phyloP scores from a whole-genome alignment of 371 early-diverging fungal species.

The Dichotomocladium elegans region DNA sequence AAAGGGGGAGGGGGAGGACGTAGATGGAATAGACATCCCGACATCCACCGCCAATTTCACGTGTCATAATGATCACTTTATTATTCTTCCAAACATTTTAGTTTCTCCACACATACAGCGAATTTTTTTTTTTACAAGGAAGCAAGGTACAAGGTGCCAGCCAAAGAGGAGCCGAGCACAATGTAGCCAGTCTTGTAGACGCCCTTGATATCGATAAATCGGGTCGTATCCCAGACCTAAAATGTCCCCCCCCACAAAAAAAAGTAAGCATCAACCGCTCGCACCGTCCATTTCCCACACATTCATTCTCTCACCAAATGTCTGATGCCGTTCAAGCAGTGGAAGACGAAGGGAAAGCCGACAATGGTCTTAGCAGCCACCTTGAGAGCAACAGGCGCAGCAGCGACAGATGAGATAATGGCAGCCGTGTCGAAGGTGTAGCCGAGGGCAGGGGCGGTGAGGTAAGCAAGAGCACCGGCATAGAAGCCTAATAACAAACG shows the following conservation, averaged over 20 bases:
- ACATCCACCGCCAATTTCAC: too few relatives aligned
- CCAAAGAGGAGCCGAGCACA: conserved; percentile 65
- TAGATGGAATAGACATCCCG: too few relatives aligned
- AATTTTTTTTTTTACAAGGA: conserved; percentile 50
- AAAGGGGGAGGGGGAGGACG: too few relatives aligned
- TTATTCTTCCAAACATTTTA: too few relatives aligned
- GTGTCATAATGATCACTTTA: too few relatives aligned
- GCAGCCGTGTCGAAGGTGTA: conserved; percentile 61
- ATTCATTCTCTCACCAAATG: conserved; percentile 64
- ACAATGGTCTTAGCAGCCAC: conserved; percentile 44
- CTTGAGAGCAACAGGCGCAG: conserved; percentile 45
- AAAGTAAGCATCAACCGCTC: not conserved
- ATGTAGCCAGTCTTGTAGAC: conserved; percentile 84
- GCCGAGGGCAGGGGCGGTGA: conserved; percentile 54
- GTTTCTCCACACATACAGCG: too few relatives aligned
- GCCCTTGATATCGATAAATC: conserved; percentile 65
- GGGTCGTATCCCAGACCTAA: conserved; percentile 82
- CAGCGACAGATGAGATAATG: conserved; percentile 44
- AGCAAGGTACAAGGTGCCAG: conserved; percentile 55
- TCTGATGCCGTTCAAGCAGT: conserved; percentile 84
- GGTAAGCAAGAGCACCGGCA: conserved; percentile 60
- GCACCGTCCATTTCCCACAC: too few relatives aligned
- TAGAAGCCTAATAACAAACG: conserved; percentile 55
- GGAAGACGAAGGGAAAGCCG: conserved; percentile 78
- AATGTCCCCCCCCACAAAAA: too few relatives aligned